Evolutionary conservation across 768 basidiomycete genomes (phyloP).

Genomic region (Termitomyces sp.): DNA sequence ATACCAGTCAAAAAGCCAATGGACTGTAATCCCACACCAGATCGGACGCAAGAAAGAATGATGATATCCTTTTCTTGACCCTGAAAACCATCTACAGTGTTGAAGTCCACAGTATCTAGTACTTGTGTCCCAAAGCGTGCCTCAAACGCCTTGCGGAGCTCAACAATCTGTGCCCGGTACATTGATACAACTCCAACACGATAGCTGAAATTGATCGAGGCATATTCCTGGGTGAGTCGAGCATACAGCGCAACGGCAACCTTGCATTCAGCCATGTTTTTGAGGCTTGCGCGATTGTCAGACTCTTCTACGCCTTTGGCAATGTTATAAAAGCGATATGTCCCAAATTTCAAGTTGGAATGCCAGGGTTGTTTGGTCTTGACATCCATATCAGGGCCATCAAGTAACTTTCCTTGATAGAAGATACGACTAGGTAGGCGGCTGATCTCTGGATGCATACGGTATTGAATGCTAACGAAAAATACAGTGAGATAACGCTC

Average conservation of each 20-base stretch:
- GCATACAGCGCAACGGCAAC: constrained; percentile 76
- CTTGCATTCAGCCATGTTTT: constrained; percentile 71
- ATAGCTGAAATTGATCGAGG: constrained; percentile 38
- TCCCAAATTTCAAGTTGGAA: constrained; percentile 65
- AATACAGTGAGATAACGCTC: background rate
- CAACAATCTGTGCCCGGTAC: constrained; percentile 87
- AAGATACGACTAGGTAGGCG: constrained; percentile 84
- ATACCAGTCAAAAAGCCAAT: constrained; percentile 89
- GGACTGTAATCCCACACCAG: constrained; percentile 75
- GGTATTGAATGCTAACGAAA: constrained; percentile 85
- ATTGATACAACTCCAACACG: constrained; percentile 76
- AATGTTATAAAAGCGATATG: constrained; percentile 90
- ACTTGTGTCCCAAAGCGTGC: constrained; percentile 70
- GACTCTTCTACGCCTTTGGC: constrained; percentile 63
- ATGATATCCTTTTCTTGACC: constrained; percentile 99
- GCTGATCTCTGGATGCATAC: constrained; percentile 98
- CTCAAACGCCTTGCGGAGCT: constrained; percentile 68
- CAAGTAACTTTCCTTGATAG: constrained; percentile 73
- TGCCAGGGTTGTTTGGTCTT: constrained; percentile 92
- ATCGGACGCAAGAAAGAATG: constrained; percentile 94
- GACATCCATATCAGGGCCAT: constrained; percentile 84
- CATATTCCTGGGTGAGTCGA: constrained; percentile 63
- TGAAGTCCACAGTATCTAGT: constrained; percentile 77
- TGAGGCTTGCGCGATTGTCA: constrained; percentile 59
- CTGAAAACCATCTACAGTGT: constrained; percentile 98